Evolutionary conservation across 345 rosid genomes (phyloP), one percentile per base, ranked within the genome.

Genomic region (Eucalyptus viminalis): DNA sequence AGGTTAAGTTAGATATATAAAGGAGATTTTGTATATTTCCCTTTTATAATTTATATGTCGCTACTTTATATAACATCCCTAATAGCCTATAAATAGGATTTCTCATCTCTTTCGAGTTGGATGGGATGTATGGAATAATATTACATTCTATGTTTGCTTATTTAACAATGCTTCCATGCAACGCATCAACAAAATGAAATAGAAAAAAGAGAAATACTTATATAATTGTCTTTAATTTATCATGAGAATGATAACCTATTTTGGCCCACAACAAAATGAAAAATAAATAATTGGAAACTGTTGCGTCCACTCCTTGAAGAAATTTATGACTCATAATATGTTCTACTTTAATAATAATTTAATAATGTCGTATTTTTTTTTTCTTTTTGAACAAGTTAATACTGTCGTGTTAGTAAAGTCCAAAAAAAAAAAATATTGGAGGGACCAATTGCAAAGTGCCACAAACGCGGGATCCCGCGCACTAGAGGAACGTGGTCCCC

Each of bases 251-350:
- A 53, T 19, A 53, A 53, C 25, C 0, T 53, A 53, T 53, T 4
- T 19, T 21, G 58, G 1, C 5, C 2, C 25, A 53, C 5, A 21
- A 19, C 0, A 19, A 16, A 53, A 53, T 53, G 10, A 53, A 53
- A 16, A 53, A 19, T 19, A 19, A 53, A 8, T 19, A 19, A 53
- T 53, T 19, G 0, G 0, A 53, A 53, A 53, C 1, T 19, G 0
- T 53, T 7, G 56, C 9, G 2, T 17, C 4, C 0, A 51, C 0
- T 53, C 10, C 24, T 19, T 53, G 0, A 53, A 49, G 1, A 49
- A 0, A 51, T 1, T 17, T 0, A 0, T 51, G 56, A 51, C 4
- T 53, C 4, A 2, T 53, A 19, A 53, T 53, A 8, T 53, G 5
- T 19, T 53, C 0, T 53, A 19, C 0, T 19, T 21, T 53, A 53